Conservation (phyloP, 306 rosid species). For the Arachis hypogaea region DNA sequence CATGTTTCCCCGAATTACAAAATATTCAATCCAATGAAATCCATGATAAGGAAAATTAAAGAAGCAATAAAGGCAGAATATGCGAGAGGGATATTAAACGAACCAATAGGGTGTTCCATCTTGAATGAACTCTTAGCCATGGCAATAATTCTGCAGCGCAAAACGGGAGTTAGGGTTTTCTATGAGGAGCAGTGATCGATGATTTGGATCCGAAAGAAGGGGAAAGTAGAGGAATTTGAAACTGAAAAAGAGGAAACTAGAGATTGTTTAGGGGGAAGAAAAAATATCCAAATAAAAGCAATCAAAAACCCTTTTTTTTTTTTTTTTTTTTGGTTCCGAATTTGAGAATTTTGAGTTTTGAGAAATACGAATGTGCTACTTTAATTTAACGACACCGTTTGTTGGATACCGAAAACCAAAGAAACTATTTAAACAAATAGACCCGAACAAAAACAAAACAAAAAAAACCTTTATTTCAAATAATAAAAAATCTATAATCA, state of each 20-base stretch:
- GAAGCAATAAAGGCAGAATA: not conserved
- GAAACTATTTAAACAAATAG: no score
- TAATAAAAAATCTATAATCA: no score
- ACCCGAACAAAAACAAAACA: no score
- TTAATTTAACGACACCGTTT: not conserved
- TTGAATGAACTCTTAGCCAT: constrained; percentile 45
- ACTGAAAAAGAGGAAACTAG: not conserved
- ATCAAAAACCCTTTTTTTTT: not conserved
- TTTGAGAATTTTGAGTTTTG: not conserved
- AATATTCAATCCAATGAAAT: not conserved
- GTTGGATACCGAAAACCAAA: not conserved
- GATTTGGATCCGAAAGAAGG: not conserved
- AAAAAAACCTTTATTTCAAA: no score
- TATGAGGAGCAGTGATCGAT: not conserved
- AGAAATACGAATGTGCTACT: not conserved
- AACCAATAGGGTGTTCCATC: constrained; percentile 44
- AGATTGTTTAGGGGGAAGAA: constrained; percentile 26
- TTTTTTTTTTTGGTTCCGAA: not conserved
- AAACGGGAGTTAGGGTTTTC: constrained; percentile 5
- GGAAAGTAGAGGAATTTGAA: not conserved
- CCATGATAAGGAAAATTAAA: not conserved
- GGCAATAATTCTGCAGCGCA: constrained; percentile 23
- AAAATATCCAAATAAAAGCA: constrained; percentile 1
- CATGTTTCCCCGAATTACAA: not conserved
- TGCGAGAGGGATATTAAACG: not conserved